Evolutionary conservation across 192 early-diverging fungal species (phyloP).

Genomic region (Cetraspora pellucida): DNA sequence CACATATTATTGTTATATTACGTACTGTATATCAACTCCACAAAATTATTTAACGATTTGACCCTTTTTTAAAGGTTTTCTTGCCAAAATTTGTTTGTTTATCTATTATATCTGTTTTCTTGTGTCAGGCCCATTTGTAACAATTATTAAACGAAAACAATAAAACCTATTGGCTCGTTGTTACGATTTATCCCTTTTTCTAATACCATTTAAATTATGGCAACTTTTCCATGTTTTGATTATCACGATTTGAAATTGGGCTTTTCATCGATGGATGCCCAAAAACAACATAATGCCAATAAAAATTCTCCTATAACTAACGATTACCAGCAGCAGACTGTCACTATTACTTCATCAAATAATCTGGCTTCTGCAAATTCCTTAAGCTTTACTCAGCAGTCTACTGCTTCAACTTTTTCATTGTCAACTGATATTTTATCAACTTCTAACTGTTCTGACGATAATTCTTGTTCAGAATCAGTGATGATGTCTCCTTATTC

Average conservation of each 20-base stretch:
- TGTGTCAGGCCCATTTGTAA: no score
- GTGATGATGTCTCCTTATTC: conserved; percentile 22
- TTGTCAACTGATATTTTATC: conserved; percentile 13
- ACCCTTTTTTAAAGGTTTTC: no score
- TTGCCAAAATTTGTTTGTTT: no score
- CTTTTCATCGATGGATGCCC: background rate
- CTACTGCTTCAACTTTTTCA: background rate
- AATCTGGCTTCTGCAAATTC: background rate
- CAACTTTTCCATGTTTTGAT: conserved; percentile 1
- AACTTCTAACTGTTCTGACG: conserved; percentile 22
- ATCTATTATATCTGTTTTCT: no score
- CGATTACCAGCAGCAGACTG: background rate
- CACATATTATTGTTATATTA: no score
- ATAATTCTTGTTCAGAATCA: background rate
- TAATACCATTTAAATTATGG: background rate
- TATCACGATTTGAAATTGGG: background rate
- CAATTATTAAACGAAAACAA: no score
- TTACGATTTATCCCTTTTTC: no score
- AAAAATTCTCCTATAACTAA: no score
- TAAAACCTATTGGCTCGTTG: no score
- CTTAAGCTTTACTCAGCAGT: background rate
- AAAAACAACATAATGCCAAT: background rate
- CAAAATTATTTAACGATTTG: no score
- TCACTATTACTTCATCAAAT: background rate
- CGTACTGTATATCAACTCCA: no score